Conservation (phyloP, 2,329 filamentous ascomycete genomes). For the Beauveria sp. region DNA sequence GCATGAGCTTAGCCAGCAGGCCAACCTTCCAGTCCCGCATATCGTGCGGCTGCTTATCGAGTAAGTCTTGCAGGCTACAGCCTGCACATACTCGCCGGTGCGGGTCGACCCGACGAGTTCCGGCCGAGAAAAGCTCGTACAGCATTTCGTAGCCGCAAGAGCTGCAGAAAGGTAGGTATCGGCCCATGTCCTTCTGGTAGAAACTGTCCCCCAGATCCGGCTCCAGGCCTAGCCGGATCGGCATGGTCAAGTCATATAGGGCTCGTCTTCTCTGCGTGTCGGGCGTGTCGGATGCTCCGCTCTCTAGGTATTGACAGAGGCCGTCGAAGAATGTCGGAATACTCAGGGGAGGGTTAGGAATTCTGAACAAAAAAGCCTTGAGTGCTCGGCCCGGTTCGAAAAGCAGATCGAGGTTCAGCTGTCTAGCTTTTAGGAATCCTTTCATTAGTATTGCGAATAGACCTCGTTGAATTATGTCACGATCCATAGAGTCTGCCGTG, state of each 20-base stretch:
- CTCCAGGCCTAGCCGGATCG: conserved; percentile 22
- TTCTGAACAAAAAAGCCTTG: conserved; percentile 19
- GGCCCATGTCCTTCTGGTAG: conserved; percentile 19
- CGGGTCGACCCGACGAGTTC: conserved; percentile 1
- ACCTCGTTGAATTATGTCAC: conserved; percentile 25
- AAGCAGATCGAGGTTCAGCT: conserved; percentile 22
- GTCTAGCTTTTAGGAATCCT: conserved; percentile 25
- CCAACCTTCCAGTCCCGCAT: conserved; percentile 16
- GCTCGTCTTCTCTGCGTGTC: conserved; percentile 15
- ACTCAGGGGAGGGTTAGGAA: conserved; percentile 23
- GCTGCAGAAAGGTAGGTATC: conserved; percentile 21
- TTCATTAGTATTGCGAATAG: conserved; percentile 27
- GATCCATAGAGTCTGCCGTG: conserved; percentile 18
- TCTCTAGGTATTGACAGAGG: conserved; percentile 22
- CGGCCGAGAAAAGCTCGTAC: conserved; percentile 22
- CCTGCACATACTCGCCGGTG: conserved; percentile 21
- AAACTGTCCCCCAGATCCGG: conserved; percentile 15
- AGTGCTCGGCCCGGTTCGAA: conserved; percentile 25
- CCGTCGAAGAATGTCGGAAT: conserved; percentile 27
- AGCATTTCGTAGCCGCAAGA: conserved; percentile 28
- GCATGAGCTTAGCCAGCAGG: conserved; percentile 20
- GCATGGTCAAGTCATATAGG: conserved; percentile 27
- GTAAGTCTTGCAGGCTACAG: conserved; percentile 20
- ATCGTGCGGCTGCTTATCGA: conserved; percentile 26
- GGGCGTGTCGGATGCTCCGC: not conserved